Percentiles rank a stretch among this genome's conserved stretches.
Conservation (phyloP, 129 eudicot genomes). For the Scalesia atractyloides region DNA sequence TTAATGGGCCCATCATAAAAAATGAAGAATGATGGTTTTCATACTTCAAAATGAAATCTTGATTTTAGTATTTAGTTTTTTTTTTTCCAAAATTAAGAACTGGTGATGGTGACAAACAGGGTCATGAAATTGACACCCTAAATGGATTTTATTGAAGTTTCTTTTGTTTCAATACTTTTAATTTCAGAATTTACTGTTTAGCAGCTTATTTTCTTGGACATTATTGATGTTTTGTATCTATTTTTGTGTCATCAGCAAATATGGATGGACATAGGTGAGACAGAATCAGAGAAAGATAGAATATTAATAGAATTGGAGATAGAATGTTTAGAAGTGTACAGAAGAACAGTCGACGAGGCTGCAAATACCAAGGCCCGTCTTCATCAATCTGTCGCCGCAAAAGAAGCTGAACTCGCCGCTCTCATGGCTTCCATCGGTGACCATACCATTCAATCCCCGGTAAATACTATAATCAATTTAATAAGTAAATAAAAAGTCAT, state of each 20-base stretch:
- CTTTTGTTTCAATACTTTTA: not conserved
- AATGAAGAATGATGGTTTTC: not conserved
- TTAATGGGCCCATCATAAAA: not conserved
- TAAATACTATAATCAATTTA: constrained; percentile 25
- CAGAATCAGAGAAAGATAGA: constrained; percentile 66
- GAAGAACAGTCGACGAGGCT: constrained; percentile 86
- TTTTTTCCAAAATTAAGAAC: not conserved
- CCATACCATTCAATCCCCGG: constrained; percentile 43
- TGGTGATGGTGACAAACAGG: constrained; percentile 16
- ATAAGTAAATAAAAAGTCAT: not conserved
- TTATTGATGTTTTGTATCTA: not conserved
- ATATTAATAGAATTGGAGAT: constrained; percentile 83
- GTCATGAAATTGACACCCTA: constrained; percentile 12
- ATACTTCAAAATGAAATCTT: not conserved
- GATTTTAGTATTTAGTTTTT: constrained; percentile 9
- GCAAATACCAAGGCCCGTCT: constrained; percentile 65
- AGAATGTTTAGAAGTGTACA: constrained; percentile 84
- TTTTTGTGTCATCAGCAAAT: constrained; percentile 54
- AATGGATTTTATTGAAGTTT: not conserved
- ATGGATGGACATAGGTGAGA: constrained; percentile 90
- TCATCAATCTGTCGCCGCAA: constrained; percentile 77
- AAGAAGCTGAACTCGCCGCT: constrained; percentile 79
- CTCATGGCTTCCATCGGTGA: constrained; percentile 83
- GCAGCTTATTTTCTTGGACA: not conserved
- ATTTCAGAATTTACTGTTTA: not conserved